Evolutionary conservation across 768 basidiomycete genomes (phyloP).

Genomic region (Phylloporus rhodoxanthus): DNA sequence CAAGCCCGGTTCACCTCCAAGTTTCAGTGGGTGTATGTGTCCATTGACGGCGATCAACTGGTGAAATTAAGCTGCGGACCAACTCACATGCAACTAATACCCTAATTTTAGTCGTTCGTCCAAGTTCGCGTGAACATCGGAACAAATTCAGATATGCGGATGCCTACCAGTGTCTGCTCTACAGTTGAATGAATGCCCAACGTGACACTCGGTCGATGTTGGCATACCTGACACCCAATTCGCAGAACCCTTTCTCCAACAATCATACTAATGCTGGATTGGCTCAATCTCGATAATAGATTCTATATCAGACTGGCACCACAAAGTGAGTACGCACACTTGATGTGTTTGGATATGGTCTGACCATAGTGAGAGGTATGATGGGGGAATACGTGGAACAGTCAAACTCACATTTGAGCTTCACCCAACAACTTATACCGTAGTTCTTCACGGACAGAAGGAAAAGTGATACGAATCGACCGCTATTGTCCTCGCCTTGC

Average conservation of each 20-base stretch:
- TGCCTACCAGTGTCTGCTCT: not conserved
- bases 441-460: not conserved
- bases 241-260: not conserved
- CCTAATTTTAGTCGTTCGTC: not conserved
- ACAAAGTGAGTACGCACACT: not conserved
- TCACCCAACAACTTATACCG: not conserved
- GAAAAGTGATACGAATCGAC: not conserved
- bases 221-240: not conserved
- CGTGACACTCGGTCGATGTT: not conserved
- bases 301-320: not conserved
- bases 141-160: not conserved
- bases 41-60: not conserved
- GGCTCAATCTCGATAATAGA: not conserved
- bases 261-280: not conserved
- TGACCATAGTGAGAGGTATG: not conserved
- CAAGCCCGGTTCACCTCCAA: not conserved
- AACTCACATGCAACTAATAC: not conserved
- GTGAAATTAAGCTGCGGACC: not conserved
- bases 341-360: not conserved
- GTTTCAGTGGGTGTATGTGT: not conserved
- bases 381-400: no score
- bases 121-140: not conserved
- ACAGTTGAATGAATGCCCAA: not conserved
- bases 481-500: not conserved
- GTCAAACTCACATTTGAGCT: not conserved